A percentile compares a stretch with the other conserved stretches of the same genome.
These are phyloP conservation scores for Antarctomyces pellizariae DNA, from an alignment of 495 filamentous ascomycete species.

Conservation along the genomic window DNA sequence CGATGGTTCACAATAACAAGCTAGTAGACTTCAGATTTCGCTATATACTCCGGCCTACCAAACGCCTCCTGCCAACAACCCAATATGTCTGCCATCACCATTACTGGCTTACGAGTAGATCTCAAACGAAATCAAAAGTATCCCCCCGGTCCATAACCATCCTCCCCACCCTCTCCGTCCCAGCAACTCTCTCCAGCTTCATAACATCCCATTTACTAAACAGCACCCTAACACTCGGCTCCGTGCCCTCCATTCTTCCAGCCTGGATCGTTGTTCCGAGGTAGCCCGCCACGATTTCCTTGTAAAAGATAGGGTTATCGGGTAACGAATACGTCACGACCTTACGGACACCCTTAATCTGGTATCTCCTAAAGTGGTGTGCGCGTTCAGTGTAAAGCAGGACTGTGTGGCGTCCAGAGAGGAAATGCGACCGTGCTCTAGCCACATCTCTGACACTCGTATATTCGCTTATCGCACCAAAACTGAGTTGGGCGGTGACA, in stretches of 20 bases:
- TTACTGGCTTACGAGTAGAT: no score
- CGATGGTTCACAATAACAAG: no score
- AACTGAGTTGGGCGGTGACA: conserved; percentile 42
- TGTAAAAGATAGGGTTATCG: conserved; percentile 71
- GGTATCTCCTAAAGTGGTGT: conserved; percentile 80
- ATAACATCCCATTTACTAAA: conserved; percentile 80
- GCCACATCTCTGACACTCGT: conserved; percentile 48
- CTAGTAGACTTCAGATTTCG: no score
- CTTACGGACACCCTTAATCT: conserved; percentile 51
- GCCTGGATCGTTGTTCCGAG: conserved; percentile 30
- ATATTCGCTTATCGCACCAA: conserved; percentile 78
- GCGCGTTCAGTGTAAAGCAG: conserved; percentile 80
- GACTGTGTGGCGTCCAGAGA: conserved; percentile 56
- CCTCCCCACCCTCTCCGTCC: conserved; percentile 49
- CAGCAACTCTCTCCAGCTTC: conserved; percentile 75
- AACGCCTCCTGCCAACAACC: no score
- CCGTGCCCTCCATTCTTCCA: conserved; percentile 22
- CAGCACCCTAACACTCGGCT: conserved; percentile 37
- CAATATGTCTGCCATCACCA: no score
- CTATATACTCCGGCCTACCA: no score
- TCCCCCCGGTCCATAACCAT: conserved; percentile 58
- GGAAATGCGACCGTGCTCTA: conserved; percentile 69
- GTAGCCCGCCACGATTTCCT: conserved; percentile 61
- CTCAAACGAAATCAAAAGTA: conserved; percentile 80
- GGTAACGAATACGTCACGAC: conserved; percentile 74